A percentile compares a stretch with the other conserved stretches of the same genome.
Conservation (phyloP, 306 rosid genomes). For the Quercus variabilis region DNA sequence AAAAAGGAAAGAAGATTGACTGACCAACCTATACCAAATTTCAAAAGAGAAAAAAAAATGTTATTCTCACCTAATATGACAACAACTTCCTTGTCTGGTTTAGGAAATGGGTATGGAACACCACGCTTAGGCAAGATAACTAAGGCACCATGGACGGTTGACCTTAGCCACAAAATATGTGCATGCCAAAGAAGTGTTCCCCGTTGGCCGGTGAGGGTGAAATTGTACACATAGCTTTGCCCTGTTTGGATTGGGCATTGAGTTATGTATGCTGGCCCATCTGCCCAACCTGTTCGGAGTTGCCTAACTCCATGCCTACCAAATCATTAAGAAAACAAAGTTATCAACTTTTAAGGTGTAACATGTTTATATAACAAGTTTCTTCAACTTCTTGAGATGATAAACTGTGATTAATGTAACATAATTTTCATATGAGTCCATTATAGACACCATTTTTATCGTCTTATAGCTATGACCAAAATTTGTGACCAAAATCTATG, state of each 20-base stretch:
- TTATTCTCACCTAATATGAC: constrained; percentile 58
- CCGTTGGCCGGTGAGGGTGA: constrained; percentile 83
- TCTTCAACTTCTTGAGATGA: no score
- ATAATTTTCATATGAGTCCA: no score
- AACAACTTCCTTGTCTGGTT: constrained; percentile 68
- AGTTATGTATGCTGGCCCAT: constrained; percentile 83
- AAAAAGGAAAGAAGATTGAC: no score
- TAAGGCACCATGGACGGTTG: constrained; percentile 80
- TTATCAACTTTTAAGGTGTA: background rate
- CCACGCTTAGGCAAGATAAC: constrained; percentile 83
- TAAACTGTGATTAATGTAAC: no score
- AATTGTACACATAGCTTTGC: constrained; percentile 66
- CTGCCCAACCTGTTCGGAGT: constrained; percentile 83
- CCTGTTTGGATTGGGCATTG: constrained; percentile 83
- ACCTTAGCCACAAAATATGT: constrained; percentile 81
- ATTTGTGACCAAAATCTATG: no score
- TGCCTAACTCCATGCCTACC: constrained; percentile 87
- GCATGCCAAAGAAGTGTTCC: constrained; percentile 96
- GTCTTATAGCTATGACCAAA: no score
- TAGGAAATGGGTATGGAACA: constrained; percentile 84
- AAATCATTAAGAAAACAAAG: background rate
- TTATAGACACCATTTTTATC: no score
- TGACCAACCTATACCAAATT: no score
- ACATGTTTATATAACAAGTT: no score
- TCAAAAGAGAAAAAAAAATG: no score